Conservation (phyloP, 345 rosid genomes). For the Mercurialis annua region DNA sequence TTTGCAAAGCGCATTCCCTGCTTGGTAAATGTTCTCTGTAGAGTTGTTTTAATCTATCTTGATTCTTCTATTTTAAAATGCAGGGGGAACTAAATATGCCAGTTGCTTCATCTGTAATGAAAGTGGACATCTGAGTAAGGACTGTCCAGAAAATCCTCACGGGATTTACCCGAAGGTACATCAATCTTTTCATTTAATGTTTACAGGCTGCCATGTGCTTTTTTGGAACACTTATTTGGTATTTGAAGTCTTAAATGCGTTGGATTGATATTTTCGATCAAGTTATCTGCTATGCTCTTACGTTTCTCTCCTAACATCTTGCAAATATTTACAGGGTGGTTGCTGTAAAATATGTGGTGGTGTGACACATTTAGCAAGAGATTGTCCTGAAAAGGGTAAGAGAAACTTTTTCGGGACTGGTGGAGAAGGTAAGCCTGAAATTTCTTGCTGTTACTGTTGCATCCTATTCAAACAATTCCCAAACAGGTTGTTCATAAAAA, state of each 20-base stretch:
- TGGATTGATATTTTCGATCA: not conserved
- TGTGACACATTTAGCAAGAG: conserved; percentile 87
- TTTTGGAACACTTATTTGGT: not conserved
- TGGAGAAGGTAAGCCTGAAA: conserved; percentile 35
- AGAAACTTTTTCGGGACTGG: conserved; percentile 21
- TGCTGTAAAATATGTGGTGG: conserved; percentile 90
- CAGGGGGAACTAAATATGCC: conserved; percentile 89
- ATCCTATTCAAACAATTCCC: not conserved
- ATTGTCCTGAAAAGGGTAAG: conserved; percentile 75
- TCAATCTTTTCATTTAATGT: not conserved
- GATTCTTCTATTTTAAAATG: conserved; percentile 15
- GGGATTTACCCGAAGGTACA: conserved; percentile 95
- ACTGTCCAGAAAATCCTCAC: conserved; percentile 72
- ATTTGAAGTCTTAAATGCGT: not conserved
- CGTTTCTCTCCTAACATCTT: conserved; percentile 13
- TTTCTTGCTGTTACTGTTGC: conserved; percentile 11
- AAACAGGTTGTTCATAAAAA: not conserved
- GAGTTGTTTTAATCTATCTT: conserved; percentile 9
- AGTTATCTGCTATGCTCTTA: not conserved
- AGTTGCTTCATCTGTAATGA: conserved; percentile 83
- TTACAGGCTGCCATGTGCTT: not conserved
- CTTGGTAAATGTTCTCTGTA: not conserved
- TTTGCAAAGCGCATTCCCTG: not conserved
- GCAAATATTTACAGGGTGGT: conserved; percentile 58
- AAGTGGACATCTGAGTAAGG: conserved; percentile 85